Evolutionary conservation across 140 eudicot genomes (phyloP), one percentile per base, ranked within the genome.

Genomic region (Eryngium alpinum): DNA sequence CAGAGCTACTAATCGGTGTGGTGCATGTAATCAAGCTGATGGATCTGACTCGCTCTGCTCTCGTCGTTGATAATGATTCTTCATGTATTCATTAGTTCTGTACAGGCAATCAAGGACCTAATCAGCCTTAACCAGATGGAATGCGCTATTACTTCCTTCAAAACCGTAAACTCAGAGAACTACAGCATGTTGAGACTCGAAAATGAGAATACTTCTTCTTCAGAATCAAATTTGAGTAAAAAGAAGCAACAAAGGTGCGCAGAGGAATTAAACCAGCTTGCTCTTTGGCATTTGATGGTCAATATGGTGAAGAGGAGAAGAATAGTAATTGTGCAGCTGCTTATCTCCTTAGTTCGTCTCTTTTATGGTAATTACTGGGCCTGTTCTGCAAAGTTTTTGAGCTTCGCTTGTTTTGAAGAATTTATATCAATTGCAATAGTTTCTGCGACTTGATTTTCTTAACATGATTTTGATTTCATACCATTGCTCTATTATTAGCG

Each of bases 31-130:
- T 76, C 51, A 46, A 76, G 27, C 34, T 76, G 79, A 51, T 76
- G 66, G 79, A 76, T 51, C 46, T 76, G 25, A 76, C 79, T 28
- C 79, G 79, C 6, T 76, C 79, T 44, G 51, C 66, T 15, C 34
- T 76, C 46, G n/a, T n/a, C n/a, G n/a, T n/a, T n/a, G n/a, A n/a
- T n/a, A 51, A 17, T 19, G 44, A 76, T 53, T 51, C 79, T 50
- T 51, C 79, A 0, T 50, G 33, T 53, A 76, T 76, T 76, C 59
- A 51, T 76, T 46, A 5, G 65, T 16, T 27, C 66, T 29, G 66
- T 29, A 29, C 46, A 76, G 46, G 65, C 79, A 17, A 51, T 76
- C 13, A 51, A 51, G 79, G 79, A 76, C 66, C 44, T 76, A 76
- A 76, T 16, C 14, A 21, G 44, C 46, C 79, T 76, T 24, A 51